Evolutionary conservation across 208 protist species (phyloP), one percentile per base, ranked within the genome.

Genomic region (Tritrichomonas foetus): DNA sequence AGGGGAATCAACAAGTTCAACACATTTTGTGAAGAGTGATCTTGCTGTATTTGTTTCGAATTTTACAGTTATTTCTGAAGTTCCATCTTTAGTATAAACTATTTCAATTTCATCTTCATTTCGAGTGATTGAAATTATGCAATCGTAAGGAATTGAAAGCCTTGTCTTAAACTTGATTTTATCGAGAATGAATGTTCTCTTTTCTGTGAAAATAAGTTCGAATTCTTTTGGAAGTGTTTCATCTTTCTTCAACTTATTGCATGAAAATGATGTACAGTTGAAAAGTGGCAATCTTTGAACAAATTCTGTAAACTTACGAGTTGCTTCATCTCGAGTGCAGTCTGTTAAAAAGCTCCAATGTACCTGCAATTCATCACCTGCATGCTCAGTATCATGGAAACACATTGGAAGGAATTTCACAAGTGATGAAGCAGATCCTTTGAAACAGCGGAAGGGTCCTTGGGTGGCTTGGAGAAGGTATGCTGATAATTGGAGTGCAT

Each of bases 181-280:
- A 20, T 89, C 78, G 1, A 89, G n/a, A 57, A 89, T 14, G 78
- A 89, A 41, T 27, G 57, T 53, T 47, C 78, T 25, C 1, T 14
- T 44, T 20, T 89, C 78, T 61, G 78, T 89, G 47, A 53, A 53
- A 61, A 89, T 89, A 20, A 89, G 41, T 47, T 89, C 78, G n/a
- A 89, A 89, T n/a, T 89, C 47, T 8, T 89, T 20, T 57, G 78
- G 78, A 16, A 89, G 30, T 22, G 14, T 89, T 13, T 25, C 57
- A 36, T 89, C 78, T 14, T 57, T 39, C 27, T 16, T 25, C 25
- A 89, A 33, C 39, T 8, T n/a, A 33, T 44, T 27, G 36, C 41
- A 25, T 61, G 78, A 41, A n/a, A 89, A 89, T 55, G 78, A 89
- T n/a, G 44, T 44, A n/a, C 78, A 89, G 47, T 89, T 89, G 47